Evolutionary conservation across 106 monocot species (phyloP).

Genomic region (Alisma plantagoaquatica): DNA sequence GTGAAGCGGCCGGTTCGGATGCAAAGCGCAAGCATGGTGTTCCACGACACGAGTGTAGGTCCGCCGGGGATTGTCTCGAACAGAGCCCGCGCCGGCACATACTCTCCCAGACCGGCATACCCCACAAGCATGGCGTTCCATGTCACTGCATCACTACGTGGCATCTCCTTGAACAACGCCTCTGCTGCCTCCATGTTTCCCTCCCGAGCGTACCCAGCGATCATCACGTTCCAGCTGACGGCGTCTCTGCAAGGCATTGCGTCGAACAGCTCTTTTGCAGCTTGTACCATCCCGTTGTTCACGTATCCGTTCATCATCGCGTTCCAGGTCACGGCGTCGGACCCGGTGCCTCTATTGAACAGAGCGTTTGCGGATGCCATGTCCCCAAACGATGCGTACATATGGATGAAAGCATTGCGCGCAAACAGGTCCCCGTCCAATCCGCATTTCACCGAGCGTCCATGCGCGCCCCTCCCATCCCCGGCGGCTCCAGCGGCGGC

Average conservation of each 20-base stretch:
- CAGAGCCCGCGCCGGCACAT: conserved; percentile 19
- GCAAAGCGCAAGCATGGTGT: conserved; percentile 52
- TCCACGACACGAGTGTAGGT: conserved; percentile 62
- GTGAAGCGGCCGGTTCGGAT: conserved; percentile 29
- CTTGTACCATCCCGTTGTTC: conserved; percentile 23
- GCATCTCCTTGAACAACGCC: conserved; percentile 40
- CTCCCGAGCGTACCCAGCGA: conserved; percentile 24
- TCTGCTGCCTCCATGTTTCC: conserved; percentile 38
- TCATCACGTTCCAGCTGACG: conserved; percentile 49
- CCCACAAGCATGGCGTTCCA: conserved; percentile 65
- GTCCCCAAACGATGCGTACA: conserved; percentile 32
- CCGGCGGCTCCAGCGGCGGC: conserved; percentile 9
- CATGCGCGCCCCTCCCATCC: conserved; percentile 20
- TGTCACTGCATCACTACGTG: conserved; percentile 38
- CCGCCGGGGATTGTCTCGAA: conserved; percentile 44
- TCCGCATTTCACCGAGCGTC: conserved; percentile 21
- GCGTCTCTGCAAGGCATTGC: conserved; percentile 36
- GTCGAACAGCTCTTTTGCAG: conserved; percentile 40
- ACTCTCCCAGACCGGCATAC: conserved; percentile 24
- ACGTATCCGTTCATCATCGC: conserved; percentile 36
- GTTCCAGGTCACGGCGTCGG: conserved; percentile 47
- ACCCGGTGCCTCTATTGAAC: conserved; percentile 4
- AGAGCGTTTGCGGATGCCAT: conserved; percentile 17
- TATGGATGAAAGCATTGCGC: conserved; percentile 43
- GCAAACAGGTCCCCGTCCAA: conserved; percentile 29